These are phyloP conservation scores for Corchorus olitorius DNA, from an alignment of 345 rosid genomes.

Conservation along the genomic window DNA sequence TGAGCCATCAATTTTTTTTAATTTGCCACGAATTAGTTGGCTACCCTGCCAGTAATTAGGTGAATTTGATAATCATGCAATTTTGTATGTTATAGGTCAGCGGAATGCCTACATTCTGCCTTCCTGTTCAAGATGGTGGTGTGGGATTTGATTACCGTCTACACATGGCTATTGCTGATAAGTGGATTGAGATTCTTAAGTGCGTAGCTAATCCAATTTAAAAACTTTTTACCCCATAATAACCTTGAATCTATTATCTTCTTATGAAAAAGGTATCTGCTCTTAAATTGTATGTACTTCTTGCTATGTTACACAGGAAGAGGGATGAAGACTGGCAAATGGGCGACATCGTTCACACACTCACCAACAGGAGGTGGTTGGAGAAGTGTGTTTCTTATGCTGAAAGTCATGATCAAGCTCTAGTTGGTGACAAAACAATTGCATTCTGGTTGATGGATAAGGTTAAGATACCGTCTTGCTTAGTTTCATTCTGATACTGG, in stretches of 20 bases:
- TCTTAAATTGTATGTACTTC: constrained; percentile 11
- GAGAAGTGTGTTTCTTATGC: constrained; percentile 90
- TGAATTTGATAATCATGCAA: background rate
- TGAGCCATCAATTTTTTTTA: background rate
- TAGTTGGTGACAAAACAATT: constrained; percentile 97
- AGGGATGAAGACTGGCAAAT: constrained; percentile 92
- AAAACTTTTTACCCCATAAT: constrained; percentile 7
- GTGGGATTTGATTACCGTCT: constrained; percentile 97
- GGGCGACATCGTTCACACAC: constrained; percentile 69
- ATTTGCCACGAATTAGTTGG: background rate
- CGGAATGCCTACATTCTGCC: constrained; percentile 96
- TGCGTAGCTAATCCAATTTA: constrained; percentile 31
- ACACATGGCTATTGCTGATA: constrained; percentile 97
- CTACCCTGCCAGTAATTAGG: constrained; percentile 4
- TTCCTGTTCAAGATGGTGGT: constrained; percentile 90
- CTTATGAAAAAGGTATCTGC: constrained; percentile 6
- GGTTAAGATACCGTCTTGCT: constrained; percentile 39
- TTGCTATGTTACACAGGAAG: constrained; percentile 48
- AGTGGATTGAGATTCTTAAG: constrained; percentile 97
- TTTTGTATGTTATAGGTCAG: constrained; percentile 62
- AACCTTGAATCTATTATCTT: constrained; percentile 9
- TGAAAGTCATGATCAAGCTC: constrained; percentile 98
- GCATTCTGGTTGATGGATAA: constrained; percentile 99
- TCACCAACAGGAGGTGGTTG: constrained; percentile 86
- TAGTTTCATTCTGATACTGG: background rate